These are phyloP conservation scores for Paraleonurus japonicus DNA, from an alignment of 257 asterid species.

Conservation along the genomic window DNA sequence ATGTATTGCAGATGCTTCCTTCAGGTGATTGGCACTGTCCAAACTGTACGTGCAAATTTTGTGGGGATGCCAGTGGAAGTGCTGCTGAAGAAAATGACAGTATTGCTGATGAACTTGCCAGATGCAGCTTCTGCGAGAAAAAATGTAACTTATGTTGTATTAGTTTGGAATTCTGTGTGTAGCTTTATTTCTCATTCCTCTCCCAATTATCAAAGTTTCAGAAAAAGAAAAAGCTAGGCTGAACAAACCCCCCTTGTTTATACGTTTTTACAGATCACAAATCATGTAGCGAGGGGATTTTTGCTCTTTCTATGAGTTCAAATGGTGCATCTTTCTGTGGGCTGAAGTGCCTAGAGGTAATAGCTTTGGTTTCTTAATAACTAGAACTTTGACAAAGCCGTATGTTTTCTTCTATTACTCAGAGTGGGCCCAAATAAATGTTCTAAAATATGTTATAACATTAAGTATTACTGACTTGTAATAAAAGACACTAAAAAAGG, in stretches of 20 bases:
- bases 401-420: conserved; percentile 11
- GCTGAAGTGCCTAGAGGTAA: conserved; percentile 85
- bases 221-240: background rate
- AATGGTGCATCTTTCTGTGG: conserved; percentile 62
- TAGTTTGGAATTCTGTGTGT: conserved; percentile 17
- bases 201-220: background rate
- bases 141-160: conserved; percentile 52
- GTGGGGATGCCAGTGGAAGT: conserved; percentile 48
- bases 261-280: conserved; percentile 57
- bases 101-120: conserved; percentile 44
- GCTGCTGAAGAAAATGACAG: conserved; percentile 34
- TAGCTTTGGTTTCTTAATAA: conserved; percentile 14
- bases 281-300: conserved; percentile 53
- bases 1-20: conserved; percentile 67
- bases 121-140: conserved; percentile 74
- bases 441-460: background rate
- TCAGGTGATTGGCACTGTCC: conserved; percentile 96
- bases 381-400: conserved; percentile 11
- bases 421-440: background rate
- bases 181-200: conserved; percentile 1
- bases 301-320: conserved; percentile 42
- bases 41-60: conserved; percentile 76
- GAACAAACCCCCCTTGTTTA: conserved; percentile 14
- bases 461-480: background rate
- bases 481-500: background rate